Conservation (phyloP, 2,329 filamentous ascomycete species). For the Tricladium varicosporioides region DNA sequence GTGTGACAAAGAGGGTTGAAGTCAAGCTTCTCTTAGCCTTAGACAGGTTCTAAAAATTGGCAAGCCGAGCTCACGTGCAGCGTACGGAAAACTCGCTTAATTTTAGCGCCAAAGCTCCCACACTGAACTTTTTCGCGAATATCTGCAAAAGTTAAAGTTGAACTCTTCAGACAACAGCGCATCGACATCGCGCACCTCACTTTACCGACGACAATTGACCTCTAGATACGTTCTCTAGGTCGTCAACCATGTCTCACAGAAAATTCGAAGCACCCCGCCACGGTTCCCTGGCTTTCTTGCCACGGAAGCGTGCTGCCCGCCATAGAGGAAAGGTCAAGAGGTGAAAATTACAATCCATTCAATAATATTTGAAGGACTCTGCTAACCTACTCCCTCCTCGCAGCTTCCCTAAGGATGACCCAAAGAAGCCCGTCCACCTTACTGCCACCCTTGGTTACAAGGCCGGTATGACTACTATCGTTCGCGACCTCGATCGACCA, state of each 20-base stretch:
- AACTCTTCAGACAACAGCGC: constrained; percentile 2
- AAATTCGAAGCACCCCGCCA: constrained; percentile 73
- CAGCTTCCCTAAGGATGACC: constrained; percentile 98
- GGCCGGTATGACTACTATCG: constrained; percentile 99
- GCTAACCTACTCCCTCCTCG: constrained; percentile 22
- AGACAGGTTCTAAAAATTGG: neutral
- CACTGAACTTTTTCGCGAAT: constrained; percentile 7
- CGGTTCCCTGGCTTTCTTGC: constrained; percentile 86
- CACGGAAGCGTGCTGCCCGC: constrained; percentile 87
- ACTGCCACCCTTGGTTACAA: constrained; percentile 99
- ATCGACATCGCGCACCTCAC: neutral
- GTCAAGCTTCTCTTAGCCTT: too few species aligned
- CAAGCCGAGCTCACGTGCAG: neutral
- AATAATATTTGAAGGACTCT: neutral
- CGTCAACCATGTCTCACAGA: constrained; percentile 26
- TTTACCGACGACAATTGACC: neutral
- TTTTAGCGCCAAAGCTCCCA: constrained; percentile 6
- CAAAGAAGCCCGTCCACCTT: constrained; percentile 99
- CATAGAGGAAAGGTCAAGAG: constrained; percentile 98
- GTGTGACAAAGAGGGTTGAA: too few species aligned
- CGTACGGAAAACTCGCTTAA: constrained; percentile 5
- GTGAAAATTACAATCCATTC: constrained; percentile 53
- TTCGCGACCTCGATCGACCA: constrained; percentile 92
- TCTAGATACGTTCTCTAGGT: constrained; percentile 8
- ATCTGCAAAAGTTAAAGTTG: constrained; percentile 4